phyloP scores from a whole-genome alignment of 805 yeast genomes.

The Wickerhamomyces queroliae region DNA sequence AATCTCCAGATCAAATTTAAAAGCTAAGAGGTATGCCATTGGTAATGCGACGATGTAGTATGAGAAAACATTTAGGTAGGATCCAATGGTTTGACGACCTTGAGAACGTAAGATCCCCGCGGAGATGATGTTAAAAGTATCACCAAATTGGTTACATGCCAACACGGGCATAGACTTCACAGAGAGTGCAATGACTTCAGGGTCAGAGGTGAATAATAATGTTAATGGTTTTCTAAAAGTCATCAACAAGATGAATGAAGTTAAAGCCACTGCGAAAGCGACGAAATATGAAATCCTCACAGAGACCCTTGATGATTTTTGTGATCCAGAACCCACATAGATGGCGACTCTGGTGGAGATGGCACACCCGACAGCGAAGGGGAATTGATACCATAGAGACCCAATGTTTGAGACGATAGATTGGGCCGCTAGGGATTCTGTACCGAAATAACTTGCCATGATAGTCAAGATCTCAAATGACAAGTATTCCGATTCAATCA shows the following conservation, averaged over 20 bases:
- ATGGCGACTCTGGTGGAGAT: slow-evolving; percentile 69
- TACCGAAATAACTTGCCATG: slow-evolving; percentile 48
- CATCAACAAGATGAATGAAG: slow-evolving; percentile 43
- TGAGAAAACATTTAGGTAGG: slow-evolving; percentile 58
- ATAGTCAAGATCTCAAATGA: slow-evolving; percentile 72
- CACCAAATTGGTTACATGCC: slow-evolving; percentile 60
- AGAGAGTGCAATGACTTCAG: slow-evolving; percentile 47
- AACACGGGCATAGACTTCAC: slow-evolving; percentile 55
- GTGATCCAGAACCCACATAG: slow-evolving; percentile 55
- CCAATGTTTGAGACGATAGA: slow-evolving; percentile 48
- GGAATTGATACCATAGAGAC: slow-evolving; percentile 61
- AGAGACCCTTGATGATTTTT: slow-evolving; percentile 38
- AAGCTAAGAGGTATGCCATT: slow-evolving; percentile 53
- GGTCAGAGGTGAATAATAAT: slow-evolving; percentile 54
- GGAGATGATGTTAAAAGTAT: slow-evolving; percentile 65
- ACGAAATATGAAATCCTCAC: slow-evolving; percentile 35
- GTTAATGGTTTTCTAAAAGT: slow-evolving; percentile 46
- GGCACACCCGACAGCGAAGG: slow-evolving; percentile 70
- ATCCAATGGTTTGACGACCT: slow-evolving; percentile 72
- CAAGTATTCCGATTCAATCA: slow-evolving; percentile 70
- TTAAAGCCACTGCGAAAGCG: slow-evolving; percentile 43
- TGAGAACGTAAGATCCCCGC: slow-evolving; percentile 72
- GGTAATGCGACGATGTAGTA: slow-evolving; percentile 74
- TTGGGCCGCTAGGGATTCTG: slow-evolving; percentile 45
- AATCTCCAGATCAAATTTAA: slow-evolving; percentile 38